Evolutionary conservation across 345 rosid species (phyloP), one percentile per base, ranked within the genome.

Genomic region (Geranium brycei): DNA sequence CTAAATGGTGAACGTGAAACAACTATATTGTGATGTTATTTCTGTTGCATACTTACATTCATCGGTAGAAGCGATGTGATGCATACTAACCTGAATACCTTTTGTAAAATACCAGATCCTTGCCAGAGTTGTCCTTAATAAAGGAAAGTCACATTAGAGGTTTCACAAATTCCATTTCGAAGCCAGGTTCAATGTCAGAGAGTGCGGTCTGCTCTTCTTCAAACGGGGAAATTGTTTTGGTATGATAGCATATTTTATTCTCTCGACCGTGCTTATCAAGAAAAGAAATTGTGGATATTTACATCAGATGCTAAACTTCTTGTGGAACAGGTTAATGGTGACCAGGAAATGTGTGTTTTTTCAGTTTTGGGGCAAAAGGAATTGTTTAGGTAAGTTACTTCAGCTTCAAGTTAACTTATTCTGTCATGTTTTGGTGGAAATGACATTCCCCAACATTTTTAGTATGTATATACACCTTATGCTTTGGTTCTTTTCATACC

Each of bases 161-260:
- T 55, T 83, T 84, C 63, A 69, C 81, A 40, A 77, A 70, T 75
- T 64, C 87, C 41, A 64, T 80, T 12, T 78, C 84, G 30, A 84
- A 74, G 67, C 65, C 68, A 57, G 81, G 83, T 58, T 73, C 84
- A 51, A 61, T 71, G 65, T 72, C 83, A 63, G 85, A 80, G 40
- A 76, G 31, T 77, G 70, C 76, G 56, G 69, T 89, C 62, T 86
- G 88, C 71, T 75, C 84, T 70, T 83, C 98, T 17, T 61, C 66
- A 69, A 86, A 82, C 51, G 98, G 98, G 61, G 89, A 87, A 74
- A 58, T 89, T 73, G 69, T 92, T 57, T 79, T 89, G 91, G 96
- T 80, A 74, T 59, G 41, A 4, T 68, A 56, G 41, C 62, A 13
- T 56, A 23, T 16, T 32, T 55, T 28, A 28, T 59, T 62, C 57